These are phyloP conservation scores for Penicillium dipodomyicola DNA, from an alignment of 495 filamentous ascomycete species.

Conservation along the genomic window DNA sequence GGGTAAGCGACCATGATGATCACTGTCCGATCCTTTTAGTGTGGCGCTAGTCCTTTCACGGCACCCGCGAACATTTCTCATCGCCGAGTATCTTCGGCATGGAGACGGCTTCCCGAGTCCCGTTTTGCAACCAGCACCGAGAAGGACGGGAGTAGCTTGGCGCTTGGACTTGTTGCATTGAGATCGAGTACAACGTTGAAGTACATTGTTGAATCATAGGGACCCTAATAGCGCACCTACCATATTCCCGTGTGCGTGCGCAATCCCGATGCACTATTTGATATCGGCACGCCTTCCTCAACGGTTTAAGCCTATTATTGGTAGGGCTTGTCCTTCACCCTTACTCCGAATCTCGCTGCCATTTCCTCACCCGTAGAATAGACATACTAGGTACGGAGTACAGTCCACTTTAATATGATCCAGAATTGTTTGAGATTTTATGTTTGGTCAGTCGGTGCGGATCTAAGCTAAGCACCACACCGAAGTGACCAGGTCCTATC, in stretches of 20 bases:
- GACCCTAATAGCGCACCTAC: background rate
- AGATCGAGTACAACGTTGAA: background rate
- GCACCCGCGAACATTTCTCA: background rate
- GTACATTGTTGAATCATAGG: background rate
- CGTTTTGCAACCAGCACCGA: constrained; percentile 2
- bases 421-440: background rate
- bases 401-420: background rate
- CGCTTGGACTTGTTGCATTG: background rate
- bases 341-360: background rate
- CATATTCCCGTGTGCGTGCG: constrained; percentile 4
- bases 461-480: background rate
- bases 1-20: background rate
- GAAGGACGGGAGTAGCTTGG: constrained; percentile 3
- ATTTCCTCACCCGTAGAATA: background rate
- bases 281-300: constrained; percentile 3
- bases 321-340: background rate
- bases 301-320: background rate
- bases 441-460: constrained; percentile 1
- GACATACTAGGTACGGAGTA: background rate
- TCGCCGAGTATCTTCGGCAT: constrained; percentile 14
- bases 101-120: constrained; percentile 25
- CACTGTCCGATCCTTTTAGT: constrained; percentile 3
- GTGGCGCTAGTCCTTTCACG: constrained; percentile 1
- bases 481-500: background rate
- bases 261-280: constrained; percentile 3